phyloP scores from a whole-genome alignment of 345 rosid genomes.

The Syzygium jambos region DNA sequence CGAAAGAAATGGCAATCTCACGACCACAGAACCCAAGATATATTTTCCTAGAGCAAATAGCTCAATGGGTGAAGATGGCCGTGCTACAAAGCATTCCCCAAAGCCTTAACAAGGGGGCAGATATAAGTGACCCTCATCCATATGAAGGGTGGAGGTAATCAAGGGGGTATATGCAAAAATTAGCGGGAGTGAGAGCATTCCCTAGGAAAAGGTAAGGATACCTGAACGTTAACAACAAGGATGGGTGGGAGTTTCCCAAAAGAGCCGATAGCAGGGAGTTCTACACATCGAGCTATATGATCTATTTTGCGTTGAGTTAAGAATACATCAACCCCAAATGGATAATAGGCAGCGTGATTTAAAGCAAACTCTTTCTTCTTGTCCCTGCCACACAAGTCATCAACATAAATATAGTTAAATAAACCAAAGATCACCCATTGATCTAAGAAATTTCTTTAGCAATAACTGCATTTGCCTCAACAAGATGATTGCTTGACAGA shows the following conservation, averaged over 20 bases:
- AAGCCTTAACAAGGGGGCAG: neutral
- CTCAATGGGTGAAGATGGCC: neutral
- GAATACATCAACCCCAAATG: slow-evolving; percentile 89
- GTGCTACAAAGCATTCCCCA: neutral
- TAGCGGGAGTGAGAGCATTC: neutral
- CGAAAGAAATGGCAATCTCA: neutral
- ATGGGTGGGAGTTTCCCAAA: slow-evolving; percentile 59
- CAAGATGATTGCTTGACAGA: neutral
- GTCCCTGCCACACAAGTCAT: slow-evolving; percentile 41
- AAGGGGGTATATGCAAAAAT: neutral
- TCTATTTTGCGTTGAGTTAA: slow-evolving; percentile 57
- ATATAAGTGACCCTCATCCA: neutral
- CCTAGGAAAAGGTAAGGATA: slow-evolving; percentile 7
- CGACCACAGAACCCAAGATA: neutral
- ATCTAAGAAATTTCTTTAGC: neutral
- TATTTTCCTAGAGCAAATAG: neutral
- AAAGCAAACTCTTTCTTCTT: slow-evolving; percentile 82
- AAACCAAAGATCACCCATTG: neutral
- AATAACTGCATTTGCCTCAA: neutral
- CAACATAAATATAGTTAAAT: neutral
- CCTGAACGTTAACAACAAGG: slow-evolving; percentile 93
- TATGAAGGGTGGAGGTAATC: neutral
- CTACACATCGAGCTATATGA: slow-evolving; percentile 73
- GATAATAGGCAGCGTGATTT: slow-evolving; percentile 77
- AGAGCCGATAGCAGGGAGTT: slow-evolving; percentile 50